Evolutionary conservation across 1,139 yeast genomes (phyloP).

Genomic region (Candida tropicalis): DNA sequence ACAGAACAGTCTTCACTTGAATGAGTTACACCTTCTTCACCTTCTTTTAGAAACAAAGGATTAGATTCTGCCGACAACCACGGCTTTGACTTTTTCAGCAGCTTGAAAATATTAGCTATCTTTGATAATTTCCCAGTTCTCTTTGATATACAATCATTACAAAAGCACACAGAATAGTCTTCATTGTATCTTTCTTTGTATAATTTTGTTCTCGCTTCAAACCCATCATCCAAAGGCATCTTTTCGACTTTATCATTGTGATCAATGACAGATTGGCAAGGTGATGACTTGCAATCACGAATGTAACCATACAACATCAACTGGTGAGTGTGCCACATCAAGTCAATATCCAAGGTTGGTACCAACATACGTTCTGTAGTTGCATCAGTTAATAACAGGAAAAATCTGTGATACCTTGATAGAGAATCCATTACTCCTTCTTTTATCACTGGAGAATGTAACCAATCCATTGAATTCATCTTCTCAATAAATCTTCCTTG

Average conservation of each 20-base stretch:
- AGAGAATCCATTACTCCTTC: slow-evolving; percentile 24
- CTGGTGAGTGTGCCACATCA: slow-evolving; percentile 45
- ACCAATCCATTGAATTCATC: slow-evolving; percentile 33
- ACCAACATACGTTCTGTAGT: slow-evolving; percentile 21
- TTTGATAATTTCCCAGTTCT: neutral
- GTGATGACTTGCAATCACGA: slow-evolving; percentile 19
- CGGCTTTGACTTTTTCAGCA: neutral
- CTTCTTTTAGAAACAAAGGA: neutral
- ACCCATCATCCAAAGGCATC: slow-evolving; percentile 14
- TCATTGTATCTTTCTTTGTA: slow-evolving; percentile 16
- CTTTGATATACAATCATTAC: slow-evolving; percentile 16
- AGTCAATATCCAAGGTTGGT: slow-evolving; percentile 43
- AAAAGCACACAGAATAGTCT: slow-evolving; percentile 19
- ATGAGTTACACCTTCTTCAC: neutral
- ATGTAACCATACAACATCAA: slow-evolving; percentile 28
- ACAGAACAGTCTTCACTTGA: neutral
- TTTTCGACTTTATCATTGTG: slow-evolving; percentile 20
- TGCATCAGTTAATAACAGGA: slow-evolving; percentile 13
- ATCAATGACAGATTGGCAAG: slow-evolving; percentile 15
- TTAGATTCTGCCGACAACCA: too few relatives aligned
- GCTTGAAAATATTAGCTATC: neutral
- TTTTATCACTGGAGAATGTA: slow-evolving; percentile 23
- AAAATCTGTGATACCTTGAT: slow-evolving; percentile 29
- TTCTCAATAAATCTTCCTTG: slow-evolving; percentile 34
- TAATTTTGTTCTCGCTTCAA: slow-evolving; percentile 17